These are phyloP conservation scores for Oxyria digyna DNA, from an alignment of 148 eudicot species.

Conservation along the genomic window DNA sequence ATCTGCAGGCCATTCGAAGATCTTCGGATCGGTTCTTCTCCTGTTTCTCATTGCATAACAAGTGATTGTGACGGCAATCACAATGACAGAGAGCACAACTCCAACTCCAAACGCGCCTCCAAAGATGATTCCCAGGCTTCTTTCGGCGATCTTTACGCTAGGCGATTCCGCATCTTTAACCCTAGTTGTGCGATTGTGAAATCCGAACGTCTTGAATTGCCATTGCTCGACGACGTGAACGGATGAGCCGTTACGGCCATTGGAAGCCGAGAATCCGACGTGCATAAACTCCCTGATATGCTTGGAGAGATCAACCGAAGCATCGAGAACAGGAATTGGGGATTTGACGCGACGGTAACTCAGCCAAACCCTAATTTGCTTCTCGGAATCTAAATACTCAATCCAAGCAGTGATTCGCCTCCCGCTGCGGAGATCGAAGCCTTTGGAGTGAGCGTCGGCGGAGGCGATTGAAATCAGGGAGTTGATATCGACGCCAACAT, in stretches of 20 bases:
- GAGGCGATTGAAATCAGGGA: constrained; percentile 11
- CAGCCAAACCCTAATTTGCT: constrained; percentile 15
- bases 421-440: constrained; percentile 24
- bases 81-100: constrained; percentile 4
- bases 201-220: constrained; percentile 39
- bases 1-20: neutral
- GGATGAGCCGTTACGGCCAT: constrained; percentile 21
- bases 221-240: constrained; percentile 26
- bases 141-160: constrained; percentile 7
- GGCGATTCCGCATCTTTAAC: constrained; percentile 6
- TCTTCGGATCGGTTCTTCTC: constrained; percentile 29
- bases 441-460: constrained; percentile 10
- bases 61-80: constrained; percentile 7
- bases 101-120: constrained; percentile 1
- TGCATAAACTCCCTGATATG: constrained; percentile 20
- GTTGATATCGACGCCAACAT: constrained; percentile 28
- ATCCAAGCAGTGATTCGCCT: constrained; percentile 13
- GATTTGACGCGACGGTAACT: constrained; percentile 5
- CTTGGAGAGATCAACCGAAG: constrained; percentile 14
- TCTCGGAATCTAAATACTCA: constrained; percentile 12
- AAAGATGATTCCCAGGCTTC: constrained; percentile 16
- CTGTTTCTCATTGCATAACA: constrained; percentile 2
- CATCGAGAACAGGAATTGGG: constrained; percentile 11
- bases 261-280: constrained; percentile 32
- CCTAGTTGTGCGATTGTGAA: constrained; percentile 10